Conservation (phyloP, 1,139 yeast genomes). For the Zygoascus meyerae region DNA sequence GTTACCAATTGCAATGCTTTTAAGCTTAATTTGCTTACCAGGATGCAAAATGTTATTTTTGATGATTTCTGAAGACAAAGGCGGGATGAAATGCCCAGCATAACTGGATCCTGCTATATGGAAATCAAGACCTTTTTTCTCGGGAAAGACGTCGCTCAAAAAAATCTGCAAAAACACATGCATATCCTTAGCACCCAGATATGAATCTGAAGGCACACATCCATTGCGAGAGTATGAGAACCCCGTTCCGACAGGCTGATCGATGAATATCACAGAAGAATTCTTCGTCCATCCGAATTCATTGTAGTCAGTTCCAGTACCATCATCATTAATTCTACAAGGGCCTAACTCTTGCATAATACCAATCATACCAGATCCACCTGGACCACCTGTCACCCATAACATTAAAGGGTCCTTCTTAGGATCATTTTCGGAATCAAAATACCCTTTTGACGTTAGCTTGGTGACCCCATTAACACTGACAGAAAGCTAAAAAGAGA, state of each 20-base stretch:
- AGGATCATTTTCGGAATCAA: constrained; percentile 65
- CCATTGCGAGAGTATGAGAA: constrained; percentile 51
- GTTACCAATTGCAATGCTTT: constrained; percentile 89
- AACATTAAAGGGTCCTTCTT: constrained; percentile 55
- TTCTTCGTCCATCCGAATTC: constrained; percentile 65
- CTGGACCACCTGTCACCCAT: constrained; percentile 78
- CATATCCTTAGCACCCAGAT: constrained; percentile 89
- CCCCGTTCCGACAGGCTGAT: constrained; percentile 73
- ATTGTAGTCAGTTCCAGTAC: constrained; percentile 44
- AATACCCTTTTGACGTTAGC: constrained; percentile 40
- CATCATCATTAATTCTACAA: constrained; percentile 17
- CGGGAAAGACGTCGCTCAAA: constrained; percentile 82
- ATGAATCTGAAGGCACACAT: constrained; percentile 26
- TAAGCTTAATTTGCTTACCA: constrained; percentile 70
- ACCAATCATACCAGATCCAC: constrained; percentile 47
- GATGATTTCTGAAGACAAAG: constrained; percentile 80
- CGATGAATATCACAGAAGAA: constrained; percentile 63
- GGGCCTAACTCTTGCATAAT: constrained; percentile 23
- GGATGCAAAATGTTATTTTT: constrained; percentile 53
- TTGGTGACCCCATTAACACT: too few species aligned
- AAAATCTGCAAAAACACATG: constrained; percentile 86
- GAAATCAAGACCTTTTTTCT: constrained; percentile 65
- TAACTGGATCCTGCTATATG: constrained; percentile 99
- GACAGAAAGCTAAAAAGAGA: too few species aligned
- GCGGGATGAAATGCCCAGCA: constrained; percentile 97